Evolutionary conservation across 345 rosid genomes (phyloP).

Genomic region (Lepidium didymum): DNA sequence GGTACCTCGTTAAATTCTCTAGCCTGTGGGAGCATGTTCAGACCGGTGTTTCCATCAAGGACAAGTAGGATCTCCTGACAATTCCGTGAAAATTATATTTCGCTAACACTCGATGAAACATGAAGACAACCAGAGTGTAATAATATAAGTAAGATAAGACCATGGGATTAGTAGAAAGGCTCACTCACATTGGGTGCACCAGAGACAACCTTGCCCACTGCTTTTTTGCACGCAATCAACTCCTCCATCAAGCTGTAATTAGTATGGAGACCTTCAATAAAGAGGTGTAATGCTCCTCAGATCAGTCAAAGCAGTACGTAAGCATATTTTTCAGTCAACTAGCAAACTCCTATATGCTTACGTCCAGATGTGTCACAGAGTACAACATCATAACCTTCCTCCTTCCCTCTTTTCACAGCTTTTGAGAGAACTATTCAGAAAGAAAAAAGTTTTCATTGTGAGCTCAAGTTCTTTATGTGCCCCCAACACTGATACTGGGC

Average conservation of each 20-base stretch:
- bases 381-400: constrained; percentile 76
- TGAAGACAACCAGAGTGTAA: not conserved
- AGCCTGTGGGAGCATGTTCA: constrained; percentile 99
- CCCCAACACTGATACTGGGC: not conserved
- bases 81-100: not conserved
- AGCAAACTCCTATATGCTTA: constrained; percentile 35
- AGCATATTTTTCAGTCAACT: constrained; percentile 1
- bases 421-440: constrained; percentile 77
- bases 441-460: constrained; percentile 38
- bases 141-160: not conserved
- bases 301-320: constrained; percentile 16
- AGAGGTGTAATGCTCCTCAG: not conserved
- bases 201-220: constrained; percentile 64
- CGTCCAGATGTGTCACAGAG: constrained; percentile 97
- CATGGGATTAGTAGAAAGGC: constrained; percentile 7
- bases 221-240: constrained; percentile 82
- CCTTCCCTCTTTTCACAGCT: constrained; percentile 92
- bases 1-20: constrained; percentile 95
- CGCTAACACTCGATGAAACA: not conserved
- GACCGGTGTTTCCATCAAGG: constrained; percentile 92
- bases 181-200: constrained; percentile 92
- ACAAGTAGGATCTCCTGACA: constrained; percentile 84
- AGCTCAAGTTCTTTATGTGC: not conserved
- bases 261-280: constrained; percentile 75
- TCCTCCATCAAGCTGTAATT: constrained; percentile 97